These are phyloP conservation scores for Sorghum bicolor DNA, from an alignment of 176 grass and related monocot genomes.

Conservation along the genomic window Sorghum_bicolor_NCBIv3 NC_012875.2:6127501-6128000, in stretches of 20 bases:
- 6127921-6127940: background rate
- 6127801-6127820: constrained; percentile 67
- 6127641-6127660: background rate
- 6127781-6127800: constrained; percentile 81
- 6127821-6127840: constrained; percentile 82
- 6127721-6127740: background rate
- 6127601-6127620: background rate
- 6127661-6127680: background rate
- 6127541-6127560: background rate
- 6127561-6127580: background rate
- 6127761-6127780: constrained; percentile 75
- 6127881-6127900: background rate
- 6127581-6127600: background rate
- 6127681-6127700: background rate
- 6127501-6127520: background rate
- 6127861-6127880: background rate
- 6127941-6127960: background rate
- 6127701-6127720: background rate
- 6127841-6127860: constrained; percentile 70
- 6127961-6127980: background rate
- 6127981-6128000: background rate
- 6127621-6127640: constrained; percentile 2
- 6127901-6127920: background rate
- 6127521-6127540: background rate
- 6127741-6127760: constrained; percentile 40